A percentile compares a stretch with the other conserved stretches of the same genome.
These are phyloP conservation scores for Calonectria leucothoes DNA, from an alignment of 2,329 filamentous ascomycete genomes.

Conservation along the genomic window DNA sequence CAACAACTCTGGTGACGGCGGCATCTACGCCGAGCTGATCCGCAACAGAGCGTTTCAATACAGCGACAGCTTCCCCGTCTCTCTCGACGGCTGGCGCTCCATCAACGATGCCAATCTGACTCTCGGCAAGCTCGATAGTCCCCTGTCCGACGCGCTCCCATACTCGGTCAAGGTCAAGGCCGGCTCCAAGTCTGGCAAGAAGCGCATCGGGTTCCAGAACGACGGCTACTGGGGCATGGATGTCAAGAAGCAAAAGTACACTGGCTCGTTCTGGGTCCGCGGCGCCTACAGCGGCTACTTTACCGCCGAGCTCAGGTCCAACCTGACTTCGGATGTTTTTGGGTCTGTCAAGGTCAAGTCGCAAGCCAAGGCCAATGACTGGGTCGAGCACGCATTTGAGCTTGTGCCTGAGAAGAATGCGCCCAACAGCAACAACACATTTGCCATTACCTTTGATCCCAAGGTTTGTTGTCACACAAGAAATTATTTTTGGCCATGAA, in stretches of 20 bases:
- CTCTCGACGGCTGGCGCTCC: constrained; percentile 58
- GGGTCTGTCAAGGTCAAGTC: constrained; percentile 60
- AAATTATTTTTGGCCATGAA: background rate
- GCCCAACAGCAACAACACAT: constrained; percentile 66
- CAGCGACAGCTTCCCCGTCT: constrained; percentile 54
- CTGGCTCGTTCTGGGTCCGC: constrained; percentile 65
- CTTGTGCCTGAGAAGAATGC: constrained; percentile 58
- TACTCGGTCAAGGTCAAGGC: constrained; percentile 60
- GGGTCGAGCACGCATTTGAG: constrained; percentile 63
- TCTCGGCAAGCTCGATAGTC: constrained; percentile 57
- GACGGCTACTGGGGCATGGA: constrained; percentile 70
- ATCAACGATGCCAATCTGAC: constrained; percentile 57
- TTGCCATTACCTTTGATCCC: constrained; percentile 64
- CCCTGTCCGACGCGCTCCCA: constrained; percentile 64
- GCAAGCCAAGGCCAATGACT: constrained; percentile 52
- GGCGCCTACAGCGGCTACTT: constrained; percentile 60
- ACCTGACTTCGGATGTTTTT: constrained; percentile 57
- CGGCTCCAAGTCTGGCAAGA: constrained; percentile 40
- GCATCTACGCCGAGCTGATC: constrained; percentile 78
- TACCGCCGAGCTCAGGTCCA: constrained; percentile 59
- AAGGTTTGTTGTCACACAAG: background rate
- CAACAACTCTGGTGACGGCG: constrained; percentile 77
- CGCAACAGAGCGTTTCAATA: constrained; percentile 78
- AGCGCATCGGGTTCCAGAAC: constrained; percentile 60
- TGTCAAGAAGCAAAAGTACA: constrained; percentile 59